Percentiles rank a stretch among this genome's conserved stretches.
phyloP scores from a whole-genome alignment of 495 filamentous ascomycete genomes.

The Durotheca rogersii region DNA sequence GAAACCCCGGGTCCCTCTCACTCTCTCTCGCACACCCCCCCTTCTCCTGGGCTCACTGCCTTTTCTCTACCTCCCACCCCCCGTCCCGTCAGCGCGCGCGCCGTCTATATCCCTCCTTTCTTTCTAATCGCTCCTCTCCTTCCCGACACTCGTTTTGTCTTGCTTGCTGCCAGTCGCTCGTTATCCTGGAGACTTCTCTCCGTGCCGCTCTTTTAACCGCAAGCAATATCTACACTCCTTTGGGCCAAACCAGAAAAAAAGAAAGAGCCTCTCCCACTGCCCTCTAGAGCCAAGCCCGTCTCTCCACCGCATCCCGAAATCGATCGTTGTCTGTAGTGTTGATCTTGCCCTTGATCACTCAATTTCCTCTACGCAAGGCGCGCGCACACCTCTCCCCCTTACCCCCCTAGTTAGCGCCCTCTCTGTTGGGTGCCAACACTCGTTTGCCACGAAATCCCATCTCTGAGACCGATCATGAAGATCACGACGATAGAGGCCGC shows the following conservation, averaged over 20 bases:
- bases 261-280: not conserved
- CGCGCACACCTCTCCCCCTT: too few species aligned
- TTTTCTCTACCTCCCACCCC: not conserved
- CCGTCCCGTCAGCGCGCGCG: too few species aligned
- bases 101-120: slow-evolving; percentile 2
- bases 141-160: slow-evolving; percentile 7
- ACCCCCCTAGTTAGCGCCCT: slow-evolving; percentile 10
- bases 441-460: slow-evolving; percentile 22
- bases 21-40: not conserved
- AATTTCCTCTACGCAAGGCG: slow-evolving; percentile 16
- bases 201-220: slow-evolving; percentile 19
- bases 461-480: slow-evolving; percentile 42
- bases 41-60: not conserved
- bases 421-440: slow-evolving; percentile 10
- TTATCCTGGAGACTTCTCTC: slow-evolving; percentile 28
- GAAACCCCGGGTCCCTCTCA: too few species aligned
- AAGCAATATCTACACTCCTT: slow-evolving; percentile 20
- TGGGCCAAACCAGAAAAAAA: not conserved
- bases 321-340: slow-evolving; percentile 22
- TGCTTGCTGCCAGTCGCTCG: slow-evolving; percentile 21
- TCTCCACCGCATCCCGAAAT: slow-evolving; percentile 3
- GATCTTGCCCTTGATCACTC: slow-evolving; percentile 23
- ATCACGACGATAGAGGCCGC: slow-evolving; percentile 49
- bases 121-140: slow-evolving; percentile 8
- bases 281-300: slow-evolving; percentile 3